phyloP scores from a whole-genome alignment of 2,329 filamentous ascomycete species.

The Microthyrium microscopicum region DNA sequence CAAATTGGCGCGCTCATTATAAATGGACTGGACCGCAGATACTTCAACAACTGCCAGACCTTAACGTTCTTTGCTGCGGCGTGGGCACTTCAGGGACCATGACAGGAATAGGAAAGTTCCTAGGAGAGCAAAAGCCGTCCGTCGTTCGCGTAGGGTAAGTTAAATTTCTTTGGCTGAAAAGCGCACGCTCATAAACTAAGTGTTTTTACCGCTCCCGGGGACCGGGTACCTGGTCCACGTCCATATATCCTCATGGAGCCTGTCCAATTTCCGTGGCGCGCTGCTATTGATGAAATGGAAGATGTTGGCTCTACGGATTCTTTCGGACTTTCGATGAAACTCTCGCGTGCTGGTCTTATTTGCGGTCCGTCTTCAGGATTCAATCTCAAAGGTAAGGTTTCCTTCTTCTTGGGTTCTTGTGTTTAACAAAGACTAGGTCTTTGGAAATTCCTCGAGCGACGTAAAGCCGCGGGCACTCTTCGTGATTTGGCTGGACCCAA shows the following conservation, averaged over 20 bases:
- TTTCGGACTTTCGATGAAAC: conserved; percentile 34
- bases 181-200: conserved; percentile 19
- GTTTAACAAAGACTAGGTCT: no score
- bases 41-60: conserved; percentile 37
- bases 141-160: conserved; percentile 13
- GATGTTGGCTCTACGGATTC: conserved; percentile 39
- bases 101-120: conserved; percentile 9
- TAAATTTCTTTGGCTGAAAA: conserved; percentile 13
- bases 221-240: conserved; percentile 42
- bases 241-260: conserved; percentile 30
- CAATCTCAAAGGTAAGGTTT: no score
- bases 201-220: conserved; percentile 40
- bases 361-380: conserved; percentile 46
- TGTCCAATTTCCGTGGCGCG: conserved; percentile 42
- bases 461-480: conserved; percentile 29
- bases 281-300: conserved; percentile 37
- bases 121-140: conserved; percentile 9
- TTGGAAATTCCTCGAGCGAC: conserved; percentile 32
- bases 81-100: conserved; percentile 40
- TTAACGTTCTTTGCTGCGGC: conserved; percentile 38
- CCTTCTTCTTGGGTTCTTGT: no score
- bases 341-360: conserved; percentile 41
- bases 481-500: conserved; percentile 24
- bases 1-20: conserved; percentile 39
- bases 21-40: conserved; percentile 45